phyloP scores from a whole-genome alignment of 1,284 basidiomycete genomes.

The Sanghuangporus sanghuang region DNA sequence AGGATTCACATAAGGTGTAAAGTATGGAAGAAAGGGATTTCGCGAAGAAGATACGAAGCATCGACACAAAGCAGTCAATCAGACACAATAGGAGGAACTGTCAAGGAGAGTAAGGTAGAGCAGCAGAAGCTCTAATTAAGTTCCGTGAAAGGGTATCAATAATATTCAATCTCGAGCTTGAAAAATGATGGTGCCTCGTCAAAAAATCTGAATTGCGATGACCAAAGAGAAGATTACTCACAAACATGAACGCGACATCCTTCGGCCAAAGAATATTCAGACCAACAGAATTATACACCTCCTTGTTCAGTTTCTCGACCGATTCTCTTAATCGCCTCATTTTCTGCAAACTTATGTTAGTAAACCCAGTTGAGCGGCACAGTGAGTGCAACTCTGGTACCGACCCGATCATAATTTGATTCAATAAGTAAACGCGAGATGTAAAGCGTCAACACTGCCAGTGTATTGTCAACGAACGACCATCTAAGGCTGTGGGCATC shows the following conservation, averaged over 20 bases:
- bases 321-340: constrained; percentile 62
- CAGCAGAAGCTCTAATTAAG: neutral
- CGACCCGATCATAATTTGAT: constrained; percentile 74
- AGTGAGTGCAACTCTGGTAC: constrained; percentile 20
- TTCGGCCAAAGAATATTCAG: constrained; percentile 78
- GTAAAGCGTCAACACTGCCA: constrained; percentile 72
- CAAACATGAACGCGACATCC: constrained; percentile 78
- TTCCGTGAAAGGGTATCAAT: constrained; percentile 6
- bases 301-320: constrained; percentile 61
- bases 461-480: constrained; percentile 59
- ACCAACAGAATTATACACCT: constrained; percentile 74
- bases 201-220: neutral
- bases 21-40: neutral
- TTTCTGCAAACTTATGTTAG: constrained; percentile 45
- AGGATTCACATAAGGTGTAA: neutral
- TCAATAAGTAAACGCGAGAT: constrained; percentile 56
- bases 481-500: constrained; percentile 67
- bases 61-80: neutral
- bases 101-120: constrained; percentile 4
- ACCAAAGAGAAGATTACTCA: constrained; percentile 38
- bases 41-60: neutral
- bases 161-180: constrained; percentile 18
- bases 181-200: neutral
- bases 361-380: neutral
- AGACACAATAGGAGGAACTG: neutral